Conservation (phyloP, 768 basidiomycete genomes). For the Podaxis sp. region DNA sequence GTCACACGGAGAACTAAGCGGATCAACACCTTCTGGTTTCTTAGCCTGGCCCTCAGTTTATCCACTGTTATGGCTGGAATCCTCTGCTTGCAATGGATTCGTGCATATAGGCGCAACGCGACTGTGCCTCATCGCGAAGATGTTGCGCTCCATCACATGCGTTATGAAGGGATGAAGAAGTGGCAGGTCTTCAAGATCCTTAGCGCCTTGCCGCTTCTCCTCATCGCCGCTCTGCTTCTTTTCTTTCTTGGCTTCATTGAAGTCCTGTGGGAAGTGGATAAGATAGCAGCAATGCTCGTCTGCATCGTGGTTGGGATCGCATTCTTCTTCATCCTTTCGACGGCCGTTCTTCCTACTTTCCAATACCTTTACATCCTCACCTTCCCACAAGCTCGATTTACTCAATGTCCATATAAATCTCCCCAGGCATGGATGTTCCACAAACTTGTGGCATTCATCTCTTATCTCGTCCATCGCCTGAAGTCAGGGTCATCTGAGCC, state of each 20-base stretch:
- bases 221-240: conserved; percentile 17
- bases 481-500: neutral
- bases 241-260: conserved; percentile 22
- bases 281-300: conserved; percentile 12
- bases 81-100: conserved; percentile 21
- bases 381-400: neutral
- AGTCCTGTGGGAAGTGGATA: conserved; percentile 15
- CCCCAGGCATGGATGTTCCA: conserved; percentile 5
- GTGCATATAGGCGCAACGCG: conserved; percentile 19
- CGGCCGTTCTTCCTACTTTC: conserved; percentile 18
- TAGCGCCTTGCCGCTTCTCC: conserved; percentile 12
- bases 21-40: conserved; percentile 18
- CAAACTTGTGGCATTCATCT: neutral
- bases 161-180: conserved; percentile 16
- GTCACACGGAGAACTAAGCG: neutral
- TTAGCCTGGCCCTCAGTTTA: conserved; percentile 18
- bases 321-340: conserved; percentile 13
- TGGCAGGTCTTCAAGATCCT: conserved; percentile 20
- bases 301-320: conserved; percentile 10
- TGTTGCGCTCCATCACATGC: conserved; percentile 18
- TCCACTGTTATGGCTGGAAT: conserved; percentile 16
- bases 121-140: conserved; percentile 7
- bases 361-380: neutral
- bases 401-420: conserved; percentile 5
- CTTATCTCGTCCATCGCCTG: neutral